Evolutionary conservation across 495 filamentous ascomycete genomes (phyloP).

Genomic region (Astrocystis sublimbata): DNA sequence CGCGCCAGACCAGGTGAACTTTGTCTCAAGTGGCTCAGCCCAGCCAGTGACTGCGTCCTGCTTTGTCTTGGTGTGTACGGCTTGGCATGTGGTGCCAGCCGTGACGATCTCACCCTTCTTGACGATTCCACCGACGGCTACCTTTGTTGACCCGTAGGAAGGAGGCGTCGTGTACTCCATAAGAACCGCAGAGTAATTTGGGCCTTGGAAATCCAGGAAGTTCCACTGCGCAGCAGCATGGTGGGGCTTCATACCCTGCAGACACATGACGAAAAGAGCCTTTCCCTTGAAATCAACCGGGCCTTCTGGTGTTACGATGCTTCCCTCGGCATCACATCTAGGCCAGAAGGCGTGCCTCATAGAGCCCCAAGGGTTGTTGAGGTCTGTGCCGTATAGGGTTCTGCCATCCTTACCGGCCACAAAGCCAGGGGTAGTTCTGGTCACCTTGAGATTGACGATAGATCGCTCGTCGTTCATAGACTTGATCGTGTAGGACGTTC

Average conservation of each 20-base stretch:
- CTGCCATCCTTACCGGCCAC: constrained; percentile 84
- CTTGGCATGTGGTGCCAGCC: constrained; percentile 63
- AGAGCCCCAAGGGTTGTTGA: constrained; percentile 80
- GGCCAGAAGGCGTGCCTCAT: constrained; percentile 96
- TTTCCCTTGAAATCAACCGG: constrained; percentile 80
- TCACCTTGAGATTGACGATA: constrained; percentile 82
- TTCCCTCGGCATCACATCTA: constrained; percentile 75
- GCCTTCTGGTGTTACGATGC: constrained; percentile 78
- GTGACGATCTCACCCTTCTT: constrained; percentile 79
- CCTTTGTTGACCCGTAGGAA: constrained; percentile 86
- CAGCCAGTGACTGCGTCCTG: constrained; percentile 79
- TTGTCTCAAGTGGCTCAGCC: constrained; percentile 78
- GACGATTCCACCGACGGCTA: constrained; percentile 79
- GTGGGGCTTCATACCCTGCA: constrained; percentile 99
- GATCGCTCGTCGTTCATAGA: constrained; percentile 74
- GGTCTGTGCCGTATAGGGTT: constrained; percentile 81
- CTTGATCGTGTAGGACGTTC: constrained; percentile 78
- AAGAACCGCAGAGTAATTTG: constrained; percentile 80
- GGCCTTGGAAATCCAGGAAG: constrained; percentile 87
- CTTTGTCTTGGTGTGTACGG: constrained; percentile 65
- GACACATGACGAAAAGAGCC: constrained; percentile 74
- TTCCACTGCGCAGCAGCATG: constrained; percentile 95
- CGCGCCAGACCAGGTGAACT: constrained; percentile 77
- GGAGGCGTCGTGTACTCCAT: constrained; percentile 98
- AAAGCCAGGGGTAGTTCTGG: constrained; percentile 75